These are phyloP conservation scores for Suillus fuscotomentosus DNA, from an alignment of 768 basidiomycete species.

Conservation along the genomic window DNA sequence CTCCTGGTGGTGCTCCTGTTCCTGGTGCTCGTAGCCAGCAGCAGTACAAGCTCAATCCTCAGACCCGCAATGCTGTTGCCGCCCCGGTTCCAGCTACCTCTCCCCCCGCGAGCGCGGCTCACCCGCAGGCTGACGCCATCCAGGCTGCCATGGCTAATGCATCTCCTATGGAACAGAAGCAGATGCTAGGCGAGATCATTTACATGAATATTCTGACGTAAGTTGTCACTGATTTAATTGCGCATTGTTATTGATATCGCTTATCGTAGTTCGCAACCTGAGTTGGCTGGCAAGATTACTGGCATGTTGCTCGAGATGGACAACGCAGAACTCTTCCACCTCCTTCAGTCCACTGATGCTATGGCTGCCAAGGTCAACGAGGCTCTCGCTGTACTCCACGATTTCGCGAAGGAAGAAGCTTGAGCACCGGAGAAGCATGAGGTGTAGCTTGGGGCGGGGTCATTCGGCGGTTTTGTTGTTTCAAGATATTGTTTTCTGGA, in stretches of 20 bases:
- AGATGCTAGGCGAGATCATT: slow-evolving; percentile 96
- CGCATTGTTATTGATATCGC: slow-evolving; percentile 13
- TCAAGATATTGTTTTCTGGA: slow-evolving; percentile 29
- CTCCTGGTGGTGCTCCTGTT: slow-evolving; percentile 45
- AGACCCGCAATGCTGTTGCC: slow-evolving; percentile 32
- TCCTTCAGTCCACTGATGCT: slow-evolving; percentile 79
- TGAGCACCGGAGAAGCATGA: slow-evolving; percentile 2
- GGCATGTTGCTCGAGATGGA: slow-evolving; percentile 99
- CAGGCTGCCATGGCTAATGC: slow-evolving; percentile 60
- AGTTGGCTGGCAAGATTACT: slow-evolving; percentile 97
- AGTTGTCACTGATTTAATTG: slow-evolving; percentile 27
- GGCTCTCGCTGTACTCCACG: slow-evolving; percentile 85
- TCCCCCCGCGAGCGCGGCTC: slow-evolving; percentile 38
- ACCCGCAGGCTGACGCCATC: slow-evolving; percentile 53
- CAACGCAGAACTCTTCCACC: slow-evolving; percentile 86
- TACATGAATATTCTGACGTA: slow-evolving; percentile 88
- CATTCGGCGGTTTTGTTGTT: slow-evolving; percentile 11
- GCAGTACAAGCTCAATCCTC: slow-evolving; percentile 31
- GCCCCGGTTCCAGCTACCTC: slow-evolving; percentile 30
- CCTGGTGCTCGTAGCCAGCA: slow-evolving; percentile 36
- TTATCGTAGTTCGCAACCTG: slow-evolving; percentile 68
- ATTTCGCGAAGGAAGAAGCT: slow-evolving; percentile 58
- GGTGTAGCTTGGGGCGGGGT: slow-evolving; percentile 1
- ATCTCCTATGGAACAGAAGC: slow-evolving; percentile 88
- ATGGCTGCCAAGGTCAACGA: slow-evolving; percentile 90